Percentiles rank a stretch among this genome's conserved stretches.
These are phyloP conservation scores for Emergomyces pasteurianus DNA, from an alignment of 2,329 filamentous ascomycete genomes.

Conservation along the genomic window DNA sequence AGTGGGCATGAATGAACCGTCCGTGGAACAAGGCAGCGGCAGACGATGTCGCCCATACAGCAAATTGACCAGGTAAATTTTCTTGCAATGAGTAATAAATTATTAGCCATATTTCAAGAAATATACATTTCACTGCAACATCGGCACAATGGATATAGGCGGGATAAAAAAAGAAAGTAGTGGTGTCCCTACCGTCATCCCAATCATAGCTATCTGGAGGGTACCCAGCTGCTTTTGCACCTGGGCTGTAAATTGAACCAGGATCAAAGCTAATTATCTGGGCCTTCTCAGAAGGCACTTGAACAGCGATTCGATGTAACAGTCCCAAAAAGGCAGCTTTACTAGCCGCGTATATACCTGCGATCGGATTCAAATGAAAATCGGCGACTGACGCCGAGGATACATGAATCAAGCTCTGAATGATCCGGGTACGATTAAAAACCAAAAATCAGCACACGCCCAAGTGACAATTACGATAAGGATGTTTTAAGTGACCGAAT, in stretches of 20 bases:
- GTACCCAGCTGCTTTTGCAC: background rate
- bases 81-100: background rate
- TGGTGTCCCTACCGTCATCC: background rate
- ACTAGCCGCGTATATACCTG: background rate
- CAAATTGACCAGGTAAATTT: constrained; percentile 17
- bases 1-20: constrained; percentile 26
- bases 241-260: background rate
- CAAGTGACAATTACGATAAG: background rate
- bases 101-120: background rate
- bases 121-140: background rate
- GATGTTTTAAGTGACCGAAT: background rate
- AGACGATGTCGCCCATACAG: constrained; percentile 27
- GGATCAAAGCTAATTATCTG: background rate
- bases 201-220: background rate
- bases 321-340: background rate
- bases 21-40: constrained; percentile 31
- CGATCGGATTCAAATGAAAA: background rate
- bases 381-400: background rate
- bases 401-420: background rate
- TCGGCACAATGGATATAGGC: background rate
- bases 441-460: background rate
- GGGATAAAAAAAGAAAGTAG: background rate
- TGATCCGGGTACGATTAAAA: background rate
- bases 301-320: background rate
- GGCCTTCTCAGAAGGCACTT: background rate